These are phyloP conservation scores for Annulohypoxylon moriforme DNA, from an alignment of 495 filamentous ascomycete species.

Conservation along the genomic window DNA sequence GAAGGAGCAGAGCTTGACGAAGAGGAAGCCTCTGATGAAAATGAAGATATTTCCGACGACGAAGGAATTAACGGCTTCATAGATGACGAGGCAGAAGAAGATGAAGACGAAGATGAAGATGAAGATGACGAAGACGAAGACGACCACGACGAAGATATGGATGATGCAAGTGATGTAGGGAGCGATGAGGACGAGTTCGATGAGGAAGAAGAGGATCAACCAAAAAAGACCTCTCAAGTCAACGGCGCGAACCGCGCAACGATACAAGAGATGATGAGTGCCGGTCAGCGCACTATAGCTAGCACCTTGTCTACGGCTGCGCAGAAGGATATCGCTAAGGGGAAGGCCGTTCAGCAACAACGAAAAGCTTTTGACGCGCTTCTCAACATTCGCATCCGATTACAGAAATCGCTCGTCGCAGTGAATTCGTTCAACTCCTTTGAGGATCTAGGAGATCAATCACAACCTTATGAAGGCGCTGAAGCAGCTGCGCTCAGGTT, in stretches of 20 bases:
- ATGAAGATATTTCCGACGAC: constrained; percentile 52
- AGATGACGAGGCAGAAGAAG: constrained; percentile 53
- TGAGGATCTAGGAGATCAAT: constrained; percentile 51
- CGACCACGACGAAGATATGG: constrained; percentile 80
- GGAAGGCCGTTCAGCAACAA: constrained; percentile 84
- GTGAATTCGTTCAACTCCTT: constrained; percentile 76
- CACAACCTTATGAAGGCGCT: constrained; percentile 73
- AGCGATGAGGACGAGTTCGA: constrained; percentile 53
- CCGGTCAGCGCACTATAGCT: constrained; percentile 60
- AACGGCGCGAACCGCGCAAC: constrained; percentile 42
- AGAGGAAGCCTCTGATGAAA: constrained; percentile 50
- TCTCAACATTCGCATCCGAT: constrained; percentile 85
- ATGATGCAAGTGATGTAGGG: constrained; percentile 61
- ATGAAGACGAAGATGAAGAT: constrained; percentile 55
- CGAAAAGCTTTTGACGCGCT: constrained; percentile 86
- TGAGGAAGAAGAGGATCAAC: constrained; percentile 46
- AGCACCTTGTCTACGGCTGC: constrained; percentile 49
- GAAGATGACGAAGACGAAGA: constrained; percentile 66
- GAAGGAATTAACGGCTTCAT: constrained; percentile 54
- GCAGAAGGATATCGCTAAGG: constrained; percentile 78
- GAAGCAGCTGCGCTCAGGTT: constrained; percentile 89
- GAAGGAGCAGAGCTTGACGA: constrained; percentile 54
- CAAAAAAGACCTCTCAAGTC: constrained; percentile 25
- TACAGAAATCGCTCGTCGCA: constrained; percentile 88
- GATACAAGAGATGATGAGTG: constrained; percentile 47